Evolutionary conservation across 768 basidiomycete species (phyloP).

Genomic region (Mycena olivaceomarginata): DNA sequence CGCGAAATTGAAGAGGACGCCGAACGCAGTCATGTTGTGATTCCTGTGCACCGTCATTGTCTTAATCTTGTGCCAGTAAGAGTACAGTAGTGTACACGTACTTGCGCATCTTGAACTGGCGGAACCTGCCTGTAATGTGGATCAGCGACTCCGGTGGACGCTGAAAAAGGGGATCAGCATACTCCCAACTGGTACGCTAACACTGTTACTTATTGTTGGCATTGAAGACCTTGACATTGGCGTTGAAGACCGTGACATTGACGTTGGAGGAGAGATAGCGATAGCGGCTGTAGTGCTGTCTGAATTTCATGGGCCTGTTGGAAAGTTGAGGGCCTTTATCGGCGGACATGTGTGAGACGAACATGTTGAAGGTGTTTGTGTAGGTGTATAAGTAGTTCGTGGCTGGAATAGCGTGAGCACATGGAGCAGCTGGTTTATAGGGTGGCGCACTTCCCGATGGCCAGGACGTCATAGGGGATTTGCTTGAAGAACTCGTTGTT

Average conservation of each 20-base stretch:
- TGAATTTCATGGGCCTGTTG: constrained; percentile 79
- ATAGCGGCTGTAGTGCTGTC: constrained; percentile 80
- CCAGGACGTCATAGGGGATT: constrained; percentile 88
- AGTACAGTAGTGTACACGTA: constrained; percentile 55
- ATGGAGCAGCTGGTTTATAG: background rate
- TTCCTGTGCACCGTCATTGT: constrained; percentile 61
- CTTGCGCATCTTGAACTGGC: constrained; percentile 86
- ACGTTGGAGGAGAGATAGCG: constrained; percentile 90
- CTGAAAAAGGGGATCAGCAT: background rate
- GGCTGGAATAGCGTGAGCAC: constrained; percentile 61
- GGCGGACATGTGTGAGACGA: constrained; percentile 23
- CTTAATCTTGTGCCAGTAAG: background rate
- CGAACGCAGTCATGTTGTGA: constrained; percentile 86
- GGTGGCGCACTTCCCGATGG: constrained; percentile 86
- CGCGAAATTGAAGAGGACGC: constrained; percentile 86
- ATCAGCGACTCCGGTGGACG: background rate
- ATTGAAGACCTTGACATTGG: constrained; percentile 83
- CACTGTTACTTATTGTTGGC: constrained; percentile 57
- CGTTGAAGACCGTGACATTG: constrained; percentile 83
- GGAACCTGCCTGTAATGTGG: constrained; percentile 64
- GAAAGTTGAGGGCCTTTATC: constrained; percentile 10
- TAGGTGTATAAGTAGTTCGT: constrained; percentile 85
- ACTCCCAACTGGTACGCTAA: constrained; percentile 62
- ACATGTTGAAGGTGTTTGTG: constrained; percentile 81
- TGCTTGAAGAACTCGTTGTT: constrained; percentile 86